Conservation (phyloP, 108 stramenopile species). For the Cylindrotheca fusiformis region DNA sequence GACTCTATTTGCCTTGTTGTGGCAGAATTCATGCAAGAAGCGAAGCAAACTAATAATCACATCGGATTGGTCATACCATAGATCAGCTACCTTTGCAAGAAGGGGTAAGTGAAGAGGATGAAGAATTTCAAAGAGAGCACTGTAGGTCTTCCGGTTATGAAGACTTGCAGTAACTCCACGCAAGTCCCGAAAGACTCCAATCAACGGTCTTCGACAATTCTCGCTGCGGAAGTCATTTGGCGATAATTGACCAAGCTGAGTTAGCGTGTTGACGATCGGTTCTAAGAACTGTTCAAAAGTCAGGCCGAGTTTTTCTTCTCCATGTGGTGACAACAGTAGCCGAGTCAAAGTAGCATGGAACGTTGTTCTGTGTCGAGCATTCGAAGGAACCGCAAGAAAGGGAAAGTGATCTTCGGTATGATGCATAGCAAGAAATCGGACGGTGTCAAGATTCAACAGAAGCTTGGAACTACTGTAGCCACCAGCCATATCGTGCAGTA, state of each 20-base stretch:
- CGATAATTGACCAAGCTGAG: slow-evolving; percentile 63
- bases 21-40: slow-evolving; percentile 94
- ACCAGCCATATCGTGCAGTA: slow-evolving; percentile 94
- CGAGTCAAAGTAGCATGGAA: slow-evolving; percentile 93
- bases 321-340: slow-evolving; percentile 84
- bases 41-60: slow-evolving; percentile 93
- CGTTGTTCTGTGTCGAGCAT: slow-evolving; percentile 89
- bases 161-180: slow-evolving; percentile 89
- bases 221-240: slow-evolving; percentile 68
- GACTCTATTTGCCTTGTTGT: slow-evolving; percentile 97
- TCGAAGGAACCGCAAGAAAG: slow-evolving; percentile 80
- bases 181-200: slow-evolving; percentile 94
- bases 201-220: slow-evolving; percentile 69
- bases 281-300: slow-evolving; percentile 95
- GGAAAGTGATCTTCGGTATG: slow-evolving; percentile 96
- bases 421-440: slow-evolving; percentile 89
- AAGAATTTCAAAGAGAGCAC: slow-evolving; percentile 89
- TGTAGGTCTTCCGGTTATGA: slow-evolving; percentile 92
- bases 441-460: slow-evolving; percentile 90
- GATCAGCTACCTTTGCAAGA: slow-evolving; percentile 84
- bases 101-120: slow-evolving; percentile 89
- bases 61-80: slow-evolving; percentile 93
- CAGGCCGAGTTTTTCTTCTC: slow-evolving; percentile 83
- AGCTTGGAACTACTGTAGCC: slow-evolving; percentile 95
- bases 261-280: slow-evolving; percentile 77